A percentile compares a stretch with the other conserved stretches of the same genome.
These are phyloP conservation scores for Hyphodiscus hymeniophilus DNA, from an alignment of 495 filamentous ascomycete species.

Conservation along the genomic window DNA sequence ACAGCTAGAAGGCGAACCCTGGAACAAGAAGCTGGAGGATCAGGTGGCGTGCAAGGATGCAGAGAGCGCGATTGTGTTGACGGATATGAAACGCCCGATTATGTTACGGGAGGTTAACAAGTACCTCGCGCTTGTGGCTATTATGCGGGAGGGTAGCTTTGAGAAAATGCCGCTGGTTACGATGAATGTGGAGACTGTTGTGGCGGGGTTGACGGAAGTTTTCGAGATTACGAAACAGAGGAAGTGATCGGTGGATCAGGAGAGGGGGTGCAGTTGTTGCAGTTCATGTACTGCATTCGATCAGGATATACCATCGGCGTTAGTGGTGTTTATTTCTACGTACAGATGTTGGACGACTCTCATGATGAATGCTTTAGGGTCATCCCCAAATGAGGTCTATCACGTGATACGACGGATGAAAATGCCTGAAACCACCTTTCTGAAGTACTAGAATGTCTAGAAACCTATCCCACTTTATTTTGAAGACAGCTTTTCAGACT, in stretches of 20 bases:
- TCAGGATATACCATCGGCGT: not conserved
- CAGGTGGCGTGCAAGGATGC: slow-evolving; percentile 57
- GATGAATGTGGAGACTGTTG: slow-evolving; percentile 48
- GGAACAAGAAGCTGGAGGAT: slow-evolving; percentile 55
- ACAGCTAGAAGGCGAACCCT: slow-evolving; percentile 48
- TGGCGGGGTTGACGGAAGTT: slow-evolving; percentile 45
- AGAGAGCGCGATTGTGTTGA: slow-evolving; percentile 70
- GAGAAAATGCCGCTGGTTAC: slow-evolving; percentile 51
- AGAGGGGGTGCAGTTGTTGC: not conserved
- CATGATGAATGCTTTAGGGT: too few species aligned
- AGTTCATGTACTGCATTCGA: not conserved
- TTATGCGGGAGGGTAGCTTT: slow-evolving; percentile 59
- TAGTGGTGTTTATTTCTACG: too few species aligned
- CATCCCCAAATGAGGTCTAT: too few species aligned
- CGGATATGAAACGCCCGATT: slow-evolving; percentile 70
- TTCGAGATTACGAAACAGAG: slow-evolving; percentile 49
- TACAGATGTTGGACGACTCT: too few species aligned
- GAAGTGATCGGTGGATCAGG: slow-evolving; percentile 5
- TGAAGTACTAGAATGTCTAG: too few species aligned
- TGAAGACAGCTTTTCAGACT: too few species aligned
- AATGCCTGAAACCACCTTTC: too few species aligned
- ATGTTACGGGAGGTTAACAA: slow-evolving; percentile 89
- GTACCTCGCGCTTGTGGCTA: slow-evolving; percentile 68
- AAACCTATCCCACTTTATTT: too few species aligned
- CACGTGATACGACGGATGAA: too few species aligned